phyloP scores from a whole-genome alignment of 2,329 filamentous ascomycete genomes.

The Blastomyces gilchristii region DNA sequence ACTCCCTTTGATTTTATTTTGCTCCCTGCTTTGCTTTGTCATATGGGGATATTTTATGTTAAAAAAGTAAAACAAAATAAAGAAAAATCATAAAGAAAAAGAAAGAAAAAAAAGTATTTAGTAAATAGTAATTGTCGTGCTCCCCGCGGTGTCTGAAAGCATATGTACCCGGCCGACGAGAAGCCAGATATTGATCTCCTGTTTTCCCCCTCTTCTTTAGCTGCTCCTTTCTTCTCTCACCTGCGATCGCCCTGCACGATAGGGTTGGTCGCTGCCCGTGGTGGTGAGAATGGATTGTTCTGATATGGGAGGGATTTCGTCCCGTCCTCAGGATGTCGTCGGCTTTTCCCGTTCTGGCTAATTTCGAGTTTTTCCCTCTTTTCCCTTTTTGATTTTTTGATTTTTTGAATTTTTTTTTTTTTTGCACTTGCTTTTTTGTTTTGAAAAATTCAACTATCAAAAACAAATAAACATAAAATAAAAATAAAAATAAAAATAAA shows the following conservation, averaged over 20 bases:
- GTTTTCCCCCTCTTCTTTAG: not conserved
- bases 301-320: not conserved
- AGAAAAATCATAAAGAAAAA: no score
- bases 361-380: not conserved
- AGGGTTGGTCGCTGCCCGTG: not conserved
- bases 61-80: no score
- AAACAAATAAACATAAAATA: not conserved
- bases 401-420: not conserved
- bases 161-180: not conserved
- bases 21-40: not conserved
- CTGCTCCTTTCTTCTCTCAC: not conserved
- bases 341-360: constrained; percentile 3
- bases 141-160: not conserved
- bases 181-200: not conserved
- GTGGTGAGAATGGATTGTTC: not conserved
- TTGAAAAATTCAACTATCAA: not conserved
- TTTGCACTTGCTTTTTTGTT: not conserved
- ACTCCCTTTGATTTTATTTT: not conserved
- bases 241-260: not conserved
- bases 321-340: not conserved
- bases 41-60: not conserved
- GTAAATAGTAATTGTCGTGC: not conserved
- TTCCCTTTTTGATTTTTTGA: not conserved
- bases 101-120: not conserved
- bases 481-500: not conserved